Percentiles rank a stretch among this genome's conserved stretches.
These are phyloP conservation scores for Babesia bovis DNA, from an alignment of 169 alveolate species.

Conservation along the genomic window DNA sequence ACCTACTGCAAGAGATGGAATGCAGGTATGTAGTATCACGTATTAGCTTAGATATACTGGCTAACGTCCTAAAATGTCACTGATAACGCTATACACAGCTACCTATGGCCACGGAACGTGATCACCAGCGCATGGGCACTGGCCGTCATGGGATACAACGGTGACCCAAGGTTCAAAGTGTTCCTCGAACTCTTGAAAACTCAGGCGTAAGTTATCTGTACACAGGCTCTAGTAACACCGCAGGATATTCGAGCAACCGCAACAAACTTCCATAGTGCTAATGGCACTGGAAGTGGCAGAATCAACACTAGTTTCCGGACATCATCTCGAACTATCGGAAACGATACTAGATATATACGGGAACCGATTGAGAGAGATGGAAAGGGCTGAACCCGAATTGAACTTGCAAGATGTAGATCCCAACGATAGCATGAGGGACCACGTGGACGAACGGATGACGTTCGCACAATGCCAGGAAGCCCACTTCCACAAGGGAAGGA, in stretches of 20 bases:
- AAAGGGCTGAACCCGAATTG: background rate
- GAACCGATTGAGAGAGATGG: slow-evolving; percentile 41
- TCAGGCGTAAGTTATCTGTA: slow-evolving; percentile 14
- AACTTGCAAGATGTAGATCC: slow-evolving; percentile 22
- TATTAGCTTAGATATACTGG: too few species aligned
- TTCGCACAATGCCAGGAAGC: slow-evolving; percentile 58
- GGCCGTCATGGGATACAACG: slow-evolving; percentile 56
- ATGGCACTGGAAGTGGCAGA: slow-evolving; percentile 64
- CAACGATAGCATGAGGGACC: slow-evolving; percentile 57
- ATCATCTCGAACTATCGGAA: slow-evolving; percentile 26
- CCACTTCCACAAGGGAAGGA: slow-evolving; percentile 65
- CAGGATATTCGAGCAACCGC: slow-evolving; percentile 14
- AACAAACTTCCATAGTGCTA: slow-evolving; percentile 29
- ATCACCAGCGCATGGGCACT: slow-evolving; percentile 56
- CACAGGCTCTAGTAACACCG: too few species aligned
- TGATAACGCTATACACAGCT: slow-evolving; percentile 2
- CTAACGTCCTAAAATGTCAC: background rate
- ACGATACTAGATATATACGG: slow-evolving; percentile 45
- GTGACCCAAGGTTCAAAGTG: slow-evolving; percentile 25
- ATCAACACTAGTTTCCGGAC: slow-evolving; percentile 36
- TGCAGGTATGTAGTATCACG: slow-evolving; percentile 21
- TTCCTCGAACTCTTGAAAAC: slow-evolving; percentile 20
- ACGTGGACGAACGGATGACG: slow-evolving; percentile 34
- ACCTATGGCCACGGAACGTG: slow-evolving; percentile 65
- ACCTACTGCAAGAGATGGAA: slow-evolving; percentile 25